Base-by-base conservation (phyloP, 1,284 basidiomycete genomes). In the Naganishia sp. region DNA sequence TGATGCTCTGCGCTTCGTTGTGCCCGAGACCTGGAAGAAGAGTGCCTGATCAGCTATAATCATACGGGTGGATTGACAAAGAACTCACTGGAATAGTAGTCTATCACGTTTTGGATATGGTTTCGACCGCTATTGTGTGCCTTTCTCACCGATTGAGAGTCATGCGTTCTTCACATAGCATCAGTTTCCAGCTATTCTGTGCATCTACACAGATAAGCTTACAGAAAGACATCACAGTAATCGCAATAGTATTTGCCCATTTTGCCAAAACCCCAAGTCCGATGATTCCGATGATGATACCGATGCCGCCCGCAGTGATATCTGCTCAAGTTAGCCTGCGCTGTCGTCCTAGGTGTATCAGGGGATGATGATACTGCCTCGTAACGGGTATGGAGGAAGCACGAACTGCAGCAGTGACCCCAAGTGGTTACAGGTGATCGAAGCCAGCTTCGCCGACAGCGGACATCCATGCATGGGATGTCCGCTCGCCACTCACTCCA, bases 71-170 rank as follows among this genome's bases (percentile, higher is more conserved):
- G 18, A 31, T 31, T n/a, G 45, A 3, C 6, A n/a, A 44, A 65
- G n/a, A 13, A 77, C 89, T 69, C 72, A 93, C 90, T 92, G 36
- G 92, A 90, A 81, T 98, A 99, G 79, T 98, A 99, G 75, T 99
- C 95, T 71, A 93, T 84, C 68, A 99, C 95, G 77, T 99, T 99
- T 59, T 92, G 85, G 49, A 98, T 84, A 77, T 99, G 95, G 81
- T 99, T 99, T 68, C 94, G 85, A 68, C 95, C 95, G 70, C 88
- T 92, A 81, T 98, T 98, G 81, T 99, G 95, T 55, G 95, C 95
- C 81, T 97, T 97, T 71, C 95, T 90, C 43, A 98, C 95, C 72
- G 91, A 92, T 55, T 90, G 86, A 16, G 90, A 92, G 75, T 94
- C 91, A 79, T 94, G 92, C 52, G 91, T 94, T 15, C 71, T 72